phyloP scores from a whole-genome alignment of 495 filamentous ascomycete species.

The Penicillium flavigenum region DNA sequence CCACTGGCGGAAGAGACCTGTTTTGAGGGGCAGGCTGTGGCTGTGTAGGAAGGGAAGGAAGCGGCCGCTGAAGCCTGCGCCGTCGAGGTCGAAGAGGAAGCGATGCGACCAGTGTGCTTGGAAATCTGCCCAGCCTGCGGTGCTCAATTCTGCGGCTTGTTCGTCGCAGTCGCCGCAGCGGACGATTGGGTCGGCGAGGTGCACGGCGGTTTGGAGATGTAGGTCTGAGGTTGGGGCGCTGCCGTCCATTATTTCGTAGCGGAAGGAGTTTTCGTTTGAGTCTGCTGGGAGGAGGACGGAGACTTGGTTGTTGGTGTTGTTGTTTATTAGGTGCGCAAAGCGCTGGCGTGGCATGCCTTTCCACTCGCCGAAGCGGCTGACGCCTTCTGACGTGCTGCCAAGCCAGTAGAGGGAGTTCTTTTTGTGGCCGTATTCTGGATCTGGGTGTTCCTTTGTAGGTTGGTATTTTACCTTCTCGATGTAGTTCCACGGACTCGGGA shows the following conservation, averaged over 20 bases:
- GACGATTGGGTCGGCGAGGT: slow-evolving; percentile 51
- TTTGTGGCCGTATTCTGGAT: slow-evolving; percentile 42
- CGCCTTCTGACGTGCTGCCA: slow-evolving; percentile 57
- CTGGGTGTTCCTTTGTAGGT: slow-evolving; percentile 38
- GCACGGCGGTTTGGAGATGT: slow-evolving; percentile 39
- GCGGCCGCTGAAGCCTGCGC: slow-evolving; percentile 64
- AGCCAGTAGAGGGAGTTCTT: slow-evolving; percentile 53
- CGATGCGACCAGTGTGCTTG: slow-evolving; percentile 63
- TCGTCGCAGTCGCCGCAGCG: slow-evolving; percentile 59
- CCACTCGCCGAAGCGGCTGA: slow-evolving; percentile 53
- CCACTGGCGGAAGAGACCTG: slow-evolving; percentile 71
- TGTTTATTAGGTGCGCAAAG: slow-evolving; percentile 54
- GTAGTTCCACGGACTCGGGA: slow-evolving; percentile 52
- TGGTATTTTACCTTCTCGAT: slow-evolving; percentile 48
- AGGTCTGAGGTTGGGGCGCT: slow-evolving; percentile 30
- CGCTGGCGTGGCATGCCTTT: slow-evolving; percentile 60
- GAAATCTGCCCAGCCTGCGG: slow-evolving; percentile 45
- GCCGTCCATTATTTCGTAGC: slow-evolving; percentile 41
- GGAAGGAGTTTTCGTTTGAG: slow-evolving; percentile 27
- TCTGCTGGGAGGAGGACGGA: slow-evolving; percentile 41
- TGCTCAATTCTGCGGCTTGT: slow-evolving; percentile 52
- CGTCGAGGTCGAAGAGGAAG: slow-evolving; percentile 67
- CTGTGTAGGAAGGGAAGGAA: slow-evolving; percentile 63
- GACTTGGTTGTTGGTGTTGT: slow-evolving; percentile 46
- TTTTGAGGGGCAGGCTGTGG: slow-evolving; percentile 61